These are phyloP conservation scores for Cordyceps militaris DNA, from an alignment of 2,329 filamentous ascomycete genomes.

Conservation along the genomic window DNA sequence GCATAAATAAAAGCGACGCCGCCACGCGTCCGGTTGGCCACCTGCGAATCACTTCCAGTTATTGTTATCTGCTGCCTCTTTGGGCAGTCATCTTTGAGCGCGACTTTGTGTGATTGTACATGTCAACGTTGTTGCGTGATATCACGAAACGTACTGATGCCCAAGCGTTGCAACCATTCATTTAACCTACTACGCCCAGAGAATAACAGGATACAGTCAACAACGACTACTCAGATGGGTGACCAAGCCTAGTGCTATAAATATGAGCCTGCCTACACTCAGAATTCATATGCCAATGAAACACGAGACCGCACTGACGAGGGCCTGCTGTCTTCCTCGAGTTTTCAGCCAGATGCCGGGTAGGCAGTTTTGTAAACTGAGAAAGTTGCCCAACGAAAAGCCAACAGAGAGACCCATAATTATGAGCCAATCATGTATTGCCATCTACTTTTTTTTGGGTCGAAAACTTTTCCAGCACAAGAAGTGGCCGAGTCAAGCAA, in stretches of 20 bases:
- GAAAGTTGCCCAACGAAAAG: neutral
- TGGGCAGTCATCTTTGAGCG: neutral
- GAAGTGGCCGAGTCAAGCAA: conserved; percentile 10
- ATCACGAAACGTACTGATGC: no score
- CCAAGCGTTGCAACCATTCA: no score
- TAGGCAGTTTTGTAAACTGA: neutral
- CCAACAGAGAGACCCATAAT: neutral
- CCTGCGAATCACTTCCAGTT: conserved; percentile 8
- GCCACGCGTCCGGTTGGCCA: neutral
- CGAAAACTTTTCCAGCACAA: neutral
- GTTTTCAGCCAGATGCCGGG: neutral
- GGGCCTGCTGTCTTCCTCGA: neutral
- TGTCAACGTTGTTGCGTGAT: no score
- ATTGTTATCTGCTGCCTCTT: neutral
- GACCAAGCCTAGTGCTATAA: no score
- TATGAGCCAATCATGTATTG: neutral
- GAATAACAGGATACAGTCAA: no score
- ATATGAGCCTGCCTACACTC: no score
- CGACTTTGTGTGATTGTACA: neutral
- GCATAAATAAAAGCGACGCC: conserved; percentile 11
- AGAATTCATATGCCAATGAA: no score
- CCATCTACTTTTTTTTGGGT: neutral
- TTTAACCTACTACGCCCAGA: no score
- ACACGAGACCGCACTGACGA: no score
- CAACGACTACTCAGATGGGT: no score